Base-by-base conservation (phyloP, 108 stramenopile genomes). In the Cyclotella cryptica region DNA sequence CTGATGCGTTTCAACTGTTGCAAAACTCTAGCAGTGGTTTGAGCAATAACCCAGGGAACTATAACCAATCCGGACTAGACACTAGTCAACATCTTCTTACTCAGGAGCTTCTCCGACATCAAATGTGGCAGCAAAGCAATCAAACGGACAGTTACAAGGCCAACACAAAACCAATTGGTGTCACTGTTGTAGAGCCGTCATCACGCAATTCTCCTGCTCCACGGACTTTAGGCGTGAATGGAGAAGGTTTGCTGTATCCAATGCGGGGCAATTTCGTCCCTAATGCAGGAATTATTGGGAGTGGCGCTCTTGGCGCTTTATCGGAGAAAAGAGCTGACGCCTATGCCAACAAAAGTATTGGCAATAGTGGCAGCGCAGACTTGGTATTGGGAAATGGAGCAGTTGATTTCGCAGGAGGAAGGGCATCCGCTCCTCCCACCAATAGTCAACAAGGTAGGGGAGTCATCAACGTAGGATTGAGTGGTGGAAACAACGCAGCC, bases 111-210 rank as follows among this genome's bases (percentile, higher is more conserved):
- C 69, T 58, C 19, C 39, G 54, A 15, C 30, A 73, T 28, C 52
- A 68, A 63, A n/a, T 51, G 30, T 59, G 59, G 66, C 75, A 68
- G 18, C 67, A 77, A 24, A 69, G 40, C n/a, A 64, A 63, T 41
- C 44, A 26, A 19, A 51, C 18, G 3, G 41, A 60, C 27, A 58
- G 59, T 29, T 30, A 30, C 19, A 79, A 58, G 46, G 42, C 29
- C 13, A 67, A 69, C 41, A 66, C n/a, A 27, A 52, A 68, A 8
- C 47, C 61, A 70, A 88, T 75, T 43, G 88, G 88, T 51, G 72
- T 89, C 0, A 90, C 87, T 11, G 89, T 93, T 15, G 85, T 87
- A 21, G 92, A 93, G 72, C 92, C 92, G 10, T 64, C 69, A 21
- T 75, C 78, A 9, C 64, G 71, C 17, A 57, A 73, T 57, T 83